Conservation (phyloP, 768 basidiomycete species). For the Leccinum olivaceopallidum region DNA sequence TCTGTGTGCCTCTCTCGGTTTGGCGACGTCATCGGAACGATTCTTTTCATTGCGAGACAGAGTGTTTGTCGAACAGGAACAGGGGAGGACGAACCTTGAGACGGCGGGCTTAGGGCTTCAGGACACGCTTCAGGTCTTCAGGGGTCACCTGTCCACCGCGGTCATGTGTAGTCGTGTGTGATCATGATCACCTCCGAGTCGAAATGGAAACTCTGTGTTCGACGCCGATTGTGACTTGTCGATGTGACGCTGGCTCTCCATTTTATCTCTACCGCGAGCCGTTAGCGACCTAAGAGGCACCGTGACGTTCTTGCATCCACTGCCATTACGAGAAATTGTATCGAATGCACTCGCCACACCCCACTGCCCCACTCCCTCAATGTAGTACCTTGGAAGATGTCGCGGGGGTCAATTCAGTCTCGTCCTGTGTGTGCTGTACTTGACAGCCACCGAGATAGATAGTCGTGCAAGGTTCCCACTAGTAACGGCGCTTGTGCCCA, state of each 20-base stretch:
- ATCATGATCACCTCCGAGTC: not conserved
- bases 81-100: not conserved
- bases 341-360: too few relatives aligned
- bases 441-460: too few relatives aligned
- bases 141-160: too few relatives aligned
- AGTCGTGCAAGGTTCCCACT: not conserved
- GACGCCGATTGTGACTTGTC: not conserved
- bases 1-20: not conserved
- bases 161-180: not conserved
- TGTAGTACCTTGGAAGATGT: not conserved
- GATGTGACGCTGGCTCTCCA: not conserved
- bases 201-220: not conserved
- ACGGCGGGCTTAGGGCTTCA: not conserved
- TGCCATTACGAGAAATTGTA: not conserved
- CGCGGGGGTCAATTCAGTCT: not conserved
- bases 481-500: too few relatives aligned
- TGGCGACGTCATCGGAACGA: not conserved
- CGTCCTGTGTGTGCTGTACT: not conserved
- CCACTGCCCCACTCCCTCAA: too few relatives aligned
- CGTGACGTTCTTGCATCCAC: too few relatives aligned
- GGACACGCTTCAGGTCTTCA: not conserved
- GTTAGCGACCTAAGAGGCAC: too few relatives aligned
- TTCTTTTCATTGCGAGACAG: not conserved
- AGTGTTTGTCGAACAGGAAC: not conserved
- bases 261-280: not conserved